These are phyloP conservation scores for Chlamydomonas sp. DNA, from an alignment of 139 green algal species.

Conservation along the genomic window DNA sequence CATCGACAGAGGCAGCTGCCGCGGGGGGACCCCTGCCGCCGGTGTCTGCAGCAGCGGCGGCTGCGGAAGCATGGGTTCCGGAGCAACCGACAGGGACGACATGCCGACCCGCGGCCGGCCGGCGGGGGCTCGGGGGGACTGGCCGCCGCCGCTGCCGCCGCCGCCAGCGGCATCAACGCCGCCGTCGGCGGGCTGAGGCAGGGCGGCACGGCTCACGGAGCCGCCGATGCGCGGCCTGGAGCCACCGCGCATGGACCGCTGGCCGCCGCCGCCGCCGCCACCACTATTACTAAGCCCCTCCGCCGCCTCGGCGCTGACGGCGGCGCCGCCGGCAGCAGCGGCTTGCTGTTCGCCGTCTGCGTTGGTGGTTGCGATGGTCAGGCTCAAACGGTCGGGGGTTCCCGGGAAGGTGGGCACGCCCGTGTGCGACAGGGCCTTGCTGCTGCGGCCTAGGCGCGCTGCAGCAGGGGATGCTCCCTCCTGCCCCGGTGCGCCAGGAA, in stretches of 20 bases:
- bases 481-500: too few species aligned
- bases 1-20: too few species aligned
- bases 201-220: not conserved
- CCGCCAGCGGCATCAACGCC: not conserved
- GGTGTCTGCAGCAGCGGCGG: too few species aligned
- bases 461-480: too few species aligned
- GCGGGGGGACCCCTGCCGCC: too few species aligned
- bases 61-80: too few species aligned
- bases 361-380: not conserved
- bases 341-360: not conserved
- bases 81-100: too few species aligned
- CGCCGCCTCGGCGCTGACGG: not conserved
- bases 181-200: not conserved
- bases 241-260: not conserved
- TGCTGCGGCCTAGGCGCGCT: not conserved
- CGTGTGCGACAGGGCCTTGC: not conserved
- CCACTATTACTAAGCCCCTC: not conserved
- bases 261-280: not conserved
- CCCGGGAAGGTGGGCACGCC: not conserved
- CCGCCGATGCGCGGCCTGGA: not conserved
- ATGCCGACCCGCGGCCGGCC: too few species aligned
- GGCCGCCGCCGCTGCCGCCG: too few species aligned
- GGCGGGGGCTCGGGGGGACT: too few species aligned
- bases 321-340: not conserved
- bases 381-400: not conserved